Percentiles rank a stretch among this genome's conserved stretches.
phyloP scores from a whole-genome alignment of 2,329 filamentous ascomycete genomes.

The Didymella arachidicola region DNA sequence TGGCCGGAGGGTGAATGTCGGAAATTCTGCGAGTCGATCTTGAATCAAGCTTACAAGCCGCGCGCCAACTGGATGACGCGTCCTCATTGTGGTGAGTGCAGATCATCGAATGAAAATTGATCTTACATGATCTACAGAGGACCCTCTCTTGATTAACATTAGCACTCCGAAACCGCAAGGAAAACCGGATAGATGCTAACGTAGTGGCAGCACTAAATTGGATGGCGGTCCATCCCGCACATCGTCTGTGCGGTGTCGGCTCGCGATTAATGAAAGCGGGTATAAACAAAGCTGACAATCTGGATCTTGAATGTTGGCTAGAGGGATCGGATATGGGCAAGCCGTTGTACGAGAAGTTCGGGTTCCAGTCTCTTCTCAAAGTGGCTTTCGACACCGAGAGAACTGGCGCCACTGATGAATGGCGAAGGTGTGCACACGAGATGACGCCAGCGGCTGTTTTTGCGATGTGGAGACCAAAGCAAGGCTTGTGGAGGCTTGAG shows the following conservation, averaged over 20 bases:
- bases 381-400: conserved; percentile 42
- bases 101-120: conserved; percentile 7
- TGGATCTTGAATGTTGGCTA: conserved; percentile 50
- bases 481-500: conserved; percentile 26
- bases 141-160: conserved; percentile 2
- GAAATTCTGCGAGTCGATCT: conserved; percentile 44
- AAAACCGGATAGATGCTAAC: conserved; percentile 24
- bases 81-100: conserved; percentile 45
- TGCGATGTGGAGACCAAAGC: conserved; percentile 47
- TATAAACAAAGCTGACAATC: conserved; percentile 42
- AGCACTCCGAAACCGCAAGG: conserved; percentile 17
- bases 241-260: conserved; percentile 49
- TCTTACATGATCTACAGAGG: not conserved
- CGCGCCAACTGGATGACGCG: conserved; percentile 45
- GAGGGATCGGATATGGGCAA: conserved; percentile 50
- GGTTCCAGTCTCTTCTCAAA: conserved; percentile 40
- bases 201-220: conserved; percentile 43
- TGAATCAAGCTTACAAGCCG: conserved; percentile 45
- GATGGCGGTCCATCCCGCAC: conserved; percentile 47
- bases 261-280: conserved; percentile 48
- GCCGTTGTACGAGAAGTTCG: conserved; percentile 48
- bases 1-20: conserved; percentile 47
- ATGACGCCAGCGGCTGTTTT: conserved; percentile 41
- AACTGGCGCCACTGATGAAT: conserved; percentile 38
- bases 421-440: conserved; percentile 45